phyloP scores from a whole-genome alignment of 2,329 filamentous ascomycete species.

The Diplodia seriata region DNA sequence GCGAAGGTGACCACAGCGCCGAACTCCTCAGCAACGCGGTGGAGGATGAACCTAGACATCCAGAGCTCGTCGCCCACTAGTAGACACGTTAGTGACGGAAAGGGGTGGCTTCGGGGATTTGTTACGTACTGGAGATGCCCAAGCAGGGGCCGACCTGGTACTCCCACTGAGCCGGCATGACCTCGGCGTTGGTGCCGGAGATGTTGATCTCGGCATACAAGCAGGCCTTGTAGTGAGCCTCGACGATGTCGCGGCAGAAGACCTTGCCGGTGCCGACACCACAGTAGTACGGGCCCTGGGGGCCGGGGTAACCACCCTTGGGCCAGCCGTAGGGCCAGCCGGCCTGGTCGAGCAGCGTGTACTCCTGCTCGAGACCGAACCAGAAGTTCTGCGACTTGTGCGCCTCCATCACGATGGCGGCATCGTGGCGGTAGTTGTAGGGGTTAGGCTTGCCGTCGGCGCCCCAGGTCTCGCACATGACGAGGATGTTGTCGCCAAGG shows the following conservation, averaged over 20 bases:
- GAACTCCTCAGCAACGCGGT: slow-evolving; percentile 94
- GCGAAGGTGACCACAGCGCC: slow-evolving; percentile 94
- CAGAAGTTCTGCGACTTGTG: slow-evolving; percentile 85
- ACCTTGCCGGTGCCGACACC: slow-evolving; percentile 98
- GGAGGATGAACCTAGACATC: slow-evolving; percentile 87
- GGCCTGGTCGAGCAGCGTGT: slow-evolving; percentile 86
- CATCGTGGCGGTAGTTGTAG: slow-evolving; percentile 97
- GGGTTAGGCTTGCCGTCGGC: slow-evolving; percentile 95
- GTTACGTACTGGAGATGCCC: slow-evolving; percentile 81
- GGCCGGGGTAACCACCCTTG: slow-evolving; percentile 84
- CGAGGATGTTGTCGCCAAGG: slow-evolving; percentile 86
- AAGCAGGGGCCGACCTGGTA: slow-evolving; percentile 93
- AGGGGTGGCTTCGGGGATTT: slow-evolving; percentile 17
- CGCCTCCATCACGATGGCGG: slow-evolving; percentile 85
- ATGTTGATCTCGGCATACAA: slow-evolving; percentile 90
- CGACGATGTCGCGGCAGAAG: slow-evolving; percentile 96
- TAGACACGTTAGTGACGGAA: slow-evolving; percentile 36
- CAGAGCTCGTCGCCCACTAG: slow-evolving; percentile 94
- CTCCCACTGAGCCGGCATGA: slow-evolving; percentile 98
- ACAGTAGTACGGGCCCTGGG: slow-evolving; percentile 96
- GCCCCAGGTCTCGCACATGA: slow-evolving; percentile 94
- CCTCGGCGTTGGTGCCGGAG: slow-evolving; percentile 98
- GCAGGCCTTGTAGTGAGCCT: slow-evolving; percentile 91
- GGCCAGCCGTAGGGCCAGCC: slow-evolving; percentile 95
- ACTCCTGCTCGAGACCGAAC: slow-evolving; percentile 99